phyloP scores from a whole-genome alignment of 495 filamentous ascomycete species.

The Evernia prunastri region DNA sequence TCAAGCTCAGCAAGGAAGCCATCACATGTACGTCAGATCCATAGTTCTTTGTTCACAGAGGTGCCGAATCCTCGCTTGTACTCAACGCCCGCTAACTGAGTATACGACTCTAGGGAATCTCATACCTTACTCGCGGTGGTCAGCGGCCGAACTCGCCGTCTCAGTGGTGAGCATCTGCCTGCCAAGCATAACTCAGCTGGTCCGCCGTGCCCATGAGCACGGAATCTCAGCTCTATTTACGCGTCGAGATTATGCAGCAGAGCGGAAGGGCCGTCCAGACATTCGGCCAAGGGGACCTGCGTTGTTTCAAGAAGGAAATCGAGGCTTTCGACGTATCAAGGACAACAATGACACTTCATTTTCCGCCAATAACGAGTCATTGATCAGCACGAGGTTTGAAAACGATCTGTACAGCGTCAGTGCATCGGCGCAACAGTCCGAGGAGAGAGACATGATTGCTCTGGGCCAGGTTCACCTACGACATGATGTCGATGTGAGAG shows the following conservation, averaged over 20 bases:
- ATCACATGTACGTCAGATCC: background rate
- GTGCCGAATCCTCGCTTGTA: background rate
- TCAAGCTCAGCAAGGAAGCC: background rate
- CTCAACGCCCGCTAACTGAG: background rate
- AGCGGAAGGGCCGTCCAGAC: background rate
- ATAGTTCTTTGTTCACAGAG: too few relatives aligned
- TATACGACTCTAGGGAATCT: background rate
- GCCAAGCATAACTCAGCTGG: constrained; percentile 4
- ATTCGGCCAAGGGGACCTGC: background rate
- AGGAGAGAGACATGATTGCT: background rate
- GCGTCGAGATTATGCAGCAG: background rate
- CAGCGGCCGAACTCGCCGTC: background rate
- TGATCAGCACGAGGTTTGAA: background rate
- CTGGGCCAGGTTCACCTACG: background rate
- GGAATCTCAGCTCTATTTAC: constrained; percentile 7
- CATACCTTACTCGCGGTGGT: background rate
- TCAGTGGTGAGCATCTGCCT: constrained; percentile 8
- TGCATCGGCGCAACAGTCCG: background rate
- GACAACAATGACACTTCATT: background rate
- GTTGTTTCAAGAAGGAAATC: background rate
- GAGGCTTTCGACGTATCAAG: background rate
- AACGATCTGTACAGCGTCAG: background rate
- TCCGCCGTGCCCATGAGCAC: background rate
- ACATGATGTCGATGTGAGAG: background rate
- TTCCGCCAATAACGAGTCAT: background rate